Conservation (phyloP, 441 rosid genomes). For the Euphorbia corollata region DNA sequence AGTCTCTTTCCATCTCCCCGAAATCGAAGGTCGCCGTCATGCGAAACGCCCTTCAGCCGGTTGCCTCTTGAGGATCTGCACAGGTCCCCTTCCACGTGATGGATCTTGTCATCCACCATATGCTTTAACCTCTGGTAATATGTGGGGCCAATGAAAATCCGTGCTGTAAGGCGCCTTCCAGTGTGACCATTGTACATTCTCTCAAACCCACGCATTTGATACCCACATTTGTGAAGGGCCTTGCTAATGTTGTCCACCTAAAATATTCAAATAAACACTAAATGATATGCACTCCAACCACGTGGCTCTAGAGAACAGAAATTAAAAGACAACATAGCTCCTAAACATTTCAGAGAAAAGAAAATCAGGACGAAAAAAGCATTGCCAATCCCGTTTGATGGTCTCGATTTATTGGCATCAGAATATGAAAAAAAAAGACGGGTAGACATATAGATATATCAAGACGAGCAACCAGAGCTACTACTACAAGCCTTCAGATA, state of each 20-base stretch:
- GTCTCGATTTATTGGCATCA: no score
- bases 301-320: not conserved
- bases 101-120: slow-evolving; percentile 97
- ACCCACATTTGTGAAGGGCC: slow-evolving; percentile 96
- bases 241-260: slow-evolving; percentile 98
- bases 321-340: not conserved
- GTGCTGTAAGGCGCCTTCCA: slow-evolving; percentile 75
- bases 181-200: slow-evolving; percentile 98
- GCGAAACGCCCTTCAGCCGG: slow-evolving; percentile 99
- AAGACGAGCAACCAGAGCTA: not conserved
- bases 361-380: not conserved
- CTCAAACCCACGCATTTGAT: slow-evolving; percentile 97
- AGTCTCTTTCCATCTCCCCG: slow-evolving; percentile 97
- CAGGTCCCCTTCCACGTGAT: slow-evolving; percentile 96
- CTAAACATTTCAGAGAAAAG: not conserved
- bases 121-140: slow-evolving; percentile 95
- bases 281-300: not conserved
- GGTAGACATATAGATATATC: not conserved
- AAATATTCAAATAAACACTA: slow-evolving; percentile 8
- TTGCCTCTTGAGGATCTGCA: slow-evolving; percentile 90
- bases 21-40: slow-evolving; percentile 96
- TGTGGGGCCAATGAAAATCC: slow-evolving; percentile 96
- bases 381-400: not conserved
- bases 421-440: not conserved
- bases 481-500: not conserved